Evolutionary conservation across 768 basidiomycete species (phyloP).

Genomic region (Russula sp.): DNA sequence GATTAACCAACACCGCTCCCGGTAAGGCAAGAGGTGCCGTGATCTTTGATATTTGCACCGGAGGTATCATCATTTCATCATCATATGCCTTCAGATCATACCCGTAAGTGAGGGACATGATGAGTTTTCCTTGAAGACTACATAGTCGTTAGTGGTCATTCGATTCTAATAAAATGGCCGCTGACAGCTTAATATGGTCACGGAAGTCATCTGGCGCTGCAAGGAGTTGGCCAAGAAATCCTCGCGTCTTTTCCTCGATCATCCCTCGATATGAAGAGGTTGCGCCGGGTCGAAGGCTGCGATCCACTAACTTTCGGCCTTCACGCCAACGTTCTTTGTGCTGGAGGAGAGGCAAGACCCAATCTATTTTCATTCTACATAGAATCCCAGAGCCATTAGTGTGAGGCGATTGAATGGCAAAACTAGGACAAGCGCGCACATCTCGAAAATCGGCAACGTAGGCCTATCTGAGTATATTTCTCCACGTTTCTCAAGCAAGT

Average conservation of each 20-base stretch:
- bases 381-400: not conserved
- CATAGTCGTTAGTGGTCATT: not conserved
- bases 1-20: not conserved
- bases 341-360: not conserved
- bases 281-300: conserved; percentile 1
- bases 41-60: not conserved
- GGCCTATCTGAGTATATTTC: conserved; percentile 2
- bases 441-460: not conserved
- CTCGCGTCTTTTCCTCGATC: conserved; percentile 4
- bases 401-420: not conserved
- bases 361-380: not conserved
- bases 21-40: not conserved
- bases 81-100: not conserved
- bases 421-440: not conserved
- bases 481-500: conserved; percentile 3
- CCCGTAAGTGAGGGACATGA: conserved; percentile 10
- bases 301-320: conserved; percentile 1
- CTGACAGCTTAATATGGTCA: not conserved
- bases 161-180: not conserved
- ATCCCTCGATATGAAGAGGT: not conserved
- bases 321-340: not conserved
- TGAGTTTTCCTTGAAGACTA: not conserved
- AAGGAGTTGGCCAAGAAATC: not conserved
- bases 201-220: not conserved
- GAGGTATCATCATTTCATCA: not conserved